Conservation (phyloP, 331 rosid genomes). For the Spiraea crenata region DNA sequence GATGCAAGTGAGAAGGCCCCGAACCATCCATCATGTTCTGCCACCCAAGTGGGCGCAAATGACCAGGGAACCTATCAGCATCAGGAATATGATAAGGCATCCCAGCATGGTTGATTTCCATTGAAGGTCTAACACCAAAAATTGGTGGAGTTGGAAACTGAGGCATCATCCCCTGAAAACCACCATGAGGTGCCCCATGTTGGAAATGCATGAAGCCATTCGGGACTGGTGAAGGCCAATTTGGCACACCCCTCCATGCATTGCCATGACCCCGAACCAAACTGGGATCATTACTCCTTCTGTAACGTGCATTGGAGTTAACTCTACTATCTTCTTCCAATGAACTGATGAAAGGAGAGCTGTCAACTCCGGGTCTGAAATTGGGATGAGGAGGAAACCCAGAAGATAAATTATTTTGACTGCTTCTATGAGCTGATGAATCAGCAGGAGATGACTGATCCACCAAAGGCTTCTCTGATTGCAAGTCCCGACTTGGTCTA, state of each 20-base stretch:
- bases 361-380: constrained; percentile 67
- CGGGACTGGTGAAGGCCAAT: constrained; percentile 75
- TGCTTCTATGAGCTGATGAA: constrained; percentile 53
- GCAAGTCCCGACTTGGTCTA: constrained; percentile 52
- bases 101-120: constrained; percentile 79
- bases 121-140: constrained; percentile 77
- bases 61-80: constrained; percentile 82
- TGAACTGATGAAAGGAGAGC: constrained; percentile 63
- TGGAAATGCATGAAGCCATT: constrained; percentile 91
- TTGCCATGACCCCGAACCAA: constrained; percentile 74
- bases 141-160: constrained; percentile 74
- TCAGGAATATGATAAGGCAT: constrained; percentile 80
- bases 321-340: constrained; percentile 80
- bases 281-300: constrained; percentile 64
- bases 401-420: constrained; percentile 53
- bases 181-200: constrained; percentile 81
- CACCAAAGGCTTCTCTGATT: constrained; percentile 52
- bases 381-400: constrained; percentile 52
- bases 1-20: constrained; percentile 80
- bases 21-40: constrained; percentile 81
- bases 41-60: constrained; percentile 85
- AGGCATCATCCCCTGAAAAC: constrained; percentile 79
- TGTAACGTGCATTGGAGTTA: constrained; percentile 60
- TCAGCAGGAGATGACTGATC: constrained; percentile 66
- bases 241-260: constrained; percentile 86